Evolutionary conservation across 1,284 basidiomycete species (phyloP).

Genomic region (Pseudozyma thailandica): DNA sequence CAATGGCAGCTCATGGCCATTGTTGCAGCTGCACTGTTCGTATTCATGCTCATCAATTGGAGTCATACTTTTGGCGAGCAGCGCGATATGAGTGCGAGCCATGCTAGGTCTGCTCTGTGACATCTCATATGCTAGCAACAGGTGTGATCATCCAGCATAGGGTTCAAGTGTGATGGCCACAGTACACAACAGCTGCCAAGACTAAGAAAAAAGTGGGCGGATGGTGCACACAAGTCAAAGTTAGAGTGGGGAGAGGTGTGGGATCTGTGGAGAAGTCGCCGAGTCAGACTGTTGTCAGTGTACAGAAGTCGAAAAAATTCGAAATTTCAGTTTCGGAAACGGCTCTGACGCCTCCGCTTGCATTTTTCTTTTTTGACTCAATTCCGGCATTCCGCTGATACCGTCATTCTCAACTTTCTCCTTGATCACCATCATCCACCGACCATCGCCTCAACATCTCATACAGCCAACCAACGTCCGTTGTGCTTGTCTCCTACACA

Average conservation of each 20-base stretch:
- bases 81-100: no score
- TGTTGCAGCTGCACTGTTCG: not conserved
- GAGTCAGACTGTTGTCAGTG: not conserved
- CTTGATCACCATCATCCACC: conserved; percentile 4
- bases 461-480: not conserved
- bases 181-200: no score
- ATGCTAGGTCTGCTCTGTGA: no score
- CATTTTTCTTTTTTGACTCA: not conserved
- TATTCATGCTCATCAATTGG: no score
- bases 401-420: not conserved
- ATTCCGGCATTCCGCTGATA: no score
- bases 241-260: not conserved
- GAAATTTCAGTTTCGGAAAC: not conserved
- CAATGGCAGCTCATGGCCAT: conserved; percentile 1
- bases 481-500: conserved; percentile 3
- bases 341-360: not conserved
- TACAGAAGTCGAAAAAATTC: no score
- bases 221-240: not conserved
- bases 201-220: no score
- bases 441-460: not conserved
- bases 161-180: no score
- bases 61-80: no score
- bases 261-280: conserved; percentile 18
- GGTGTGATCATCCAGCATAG: no score
- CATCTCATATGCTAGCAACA: no score